Evolutionary conservation across 768 basidiomycete species (phyloP).

Genomic region (Sarcodon aspratus): DNA sequence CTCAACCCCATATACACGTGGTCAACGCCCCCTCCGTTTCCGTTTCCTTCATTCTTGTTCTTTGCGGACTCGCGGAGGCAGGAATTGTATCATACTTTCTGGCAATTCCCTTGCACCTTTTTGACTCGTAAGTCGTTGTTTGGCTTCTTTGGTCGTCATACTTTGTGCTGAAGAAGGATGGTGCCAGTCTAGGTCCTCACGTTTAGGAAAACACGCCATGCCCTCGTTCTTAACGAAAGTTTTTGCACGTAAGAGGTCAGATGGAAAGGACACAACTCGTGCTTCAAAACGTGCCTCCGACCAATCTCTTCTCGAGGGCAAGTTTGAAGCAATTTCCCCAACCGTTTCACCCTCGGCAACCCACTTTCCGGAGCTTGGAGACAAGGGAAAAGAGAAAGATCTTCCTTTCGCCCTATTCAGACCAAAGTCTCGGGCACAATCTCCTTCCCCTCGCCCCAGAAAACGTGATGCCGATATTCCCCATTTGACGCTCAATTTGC

Average conservation of each 20-base stretch:
- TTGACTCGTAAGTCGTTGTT: too few species aligned
- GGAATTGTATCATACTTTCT: too few species aligned
- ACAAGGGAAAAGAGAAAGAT: slow-evolving; percentile 25
- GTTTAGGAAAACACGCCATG: slow-evolving; percentile 18
- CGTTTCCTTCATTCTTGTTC: too few species aligned
- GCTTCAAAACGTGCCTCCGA: slow-evolving; percentile 22
- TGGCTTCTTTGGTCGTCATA: too few species aligned
- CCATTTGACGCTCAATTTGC: slow-evolving; percentile 52
- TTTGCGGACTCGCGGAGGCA: too few species aligned
- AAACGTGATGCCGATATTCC: slow-evolving; percentile 26
- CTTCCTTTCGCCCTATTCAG: slow-evolving; percentile 37
- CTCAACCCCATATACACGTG: too few species aligned
- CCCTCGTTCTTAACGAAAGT: slow-evolving; percentile 70
- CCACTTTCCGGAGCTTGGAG: slow-evolving; percentile 19
- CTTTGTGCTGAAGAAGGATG: too few species aligned
- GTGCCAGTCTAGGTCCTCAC: not conserved
- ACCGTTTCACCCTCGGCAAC: slow-evolving; percentile 23
- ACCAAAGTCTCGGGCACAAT: slow-evolving; percentile 29
- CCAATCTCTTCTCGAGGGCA: slow-evolving; percentile 52
- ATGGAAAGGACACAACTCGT: slow-evolving; percentile 32
- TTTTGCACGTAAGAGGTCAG: slow-evolving; percentile 61
- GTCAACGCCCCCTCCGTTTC: too few species aligned
- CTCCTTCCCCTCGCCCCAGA: slow-evolving; percentile 19
- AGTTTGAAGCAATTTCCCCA: slow-evolving; percentile 61
- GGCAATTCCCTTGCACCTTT: too few species aligned